These are phyloP conservation scores for Thuja plicata DNA, from an alignment of 83 land plant species.

Conservation along the genomic window DNA sequence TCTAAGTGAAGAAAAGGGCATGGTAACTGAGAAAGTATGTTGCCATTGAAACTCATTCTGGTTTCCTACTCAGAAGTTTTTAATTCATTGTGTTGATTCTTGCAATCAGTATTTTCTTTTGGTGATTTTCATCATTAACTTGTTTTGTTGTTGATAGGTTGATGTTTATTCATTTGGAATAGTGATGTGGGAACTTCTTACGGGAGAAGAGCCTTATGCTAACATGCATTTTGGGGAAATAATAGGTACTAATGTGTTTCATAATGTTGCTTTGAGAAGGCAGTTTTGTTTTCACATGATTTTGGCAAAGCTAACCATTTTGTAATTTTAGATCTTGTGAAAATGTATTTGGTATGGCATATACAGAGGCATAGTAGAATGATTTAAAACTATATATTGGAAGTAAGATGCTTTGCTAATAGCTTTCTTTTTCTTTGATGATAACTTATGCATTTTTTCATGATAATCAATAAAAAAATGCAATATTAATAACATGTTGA, in stretches of 20 bases:
- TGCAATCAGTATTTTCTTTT: not conserved
- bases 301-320: not conserved
- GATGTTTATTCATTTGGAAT: slow-evolving; percentile 53
- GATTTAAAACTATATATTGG: not conserved
- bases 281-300: not conserved
- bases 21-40: slow-evolving; percentile 50
- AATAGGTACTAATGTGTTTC: slow-evolving; percentile 26
- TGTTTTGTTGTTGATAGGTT: slow-evolving; percentile 18
- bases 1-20: slow-evolving; percentile 22
- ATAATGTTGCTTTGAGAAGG: not conserved
- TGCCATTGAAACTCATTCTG: not conserved
- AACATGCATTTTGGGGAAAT: slow-evolving; percentile 39
- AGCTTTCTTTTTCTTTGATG: not conserved
- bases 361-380: not conserved
- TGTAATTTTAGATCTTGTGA: not conserved
- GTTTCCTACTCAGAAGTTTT: not conserved
- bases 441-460: not conserved
- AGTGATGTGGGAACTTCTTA: slow-evolving; percentile 49
- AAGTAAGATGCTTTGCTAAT: not conserved
- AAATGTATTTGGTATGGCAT: not conserved
- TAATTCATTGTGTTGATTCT: not conserved
- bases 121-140: not conserved
- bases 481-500: not conserved
- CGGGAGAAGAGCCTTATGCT: slow-evolving; percentile 49
- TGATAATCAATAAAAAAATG: not conserved